Evolutionary conservation across 176 grass and related monocot genomes (phyloP), one percentile per base, ranked within the genome.

Genomic region (Zoysia japonica): DNA sequence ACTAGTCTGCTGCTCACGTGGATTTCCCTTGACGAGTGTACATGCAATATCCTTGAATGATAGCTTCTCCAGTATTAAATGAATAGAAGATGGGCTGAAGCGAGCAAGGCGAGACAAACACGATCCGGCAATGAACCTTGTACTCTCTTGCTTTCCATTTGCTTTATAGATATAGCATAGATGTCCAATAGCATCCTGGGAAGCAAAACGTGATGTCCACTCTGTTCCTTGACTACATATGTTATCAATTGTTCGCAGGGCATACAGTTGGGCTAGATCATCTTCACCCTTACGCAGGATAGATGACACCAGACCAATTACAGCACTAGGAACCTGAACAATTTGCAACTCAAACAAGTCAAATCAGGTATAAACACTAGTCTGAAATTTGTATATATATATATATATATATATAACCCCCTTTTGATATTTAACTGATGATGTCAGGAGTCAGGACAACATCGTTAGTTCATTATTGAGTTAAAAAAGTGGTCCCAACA

Each of bases 251-350:
- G 96, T 90, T 48, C 96, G 85, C 83, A 98, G 78, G 71, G 96
- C 96, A 87, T 99, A 99, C 56, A 99, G 75, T 59, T 99, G 96
- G 19, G 96, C 74, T 67, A 99, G 81, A 90, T 99, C 96, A 89
- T 99, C 92, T 87, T 99, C 96, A 11, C 96, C 96, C 69, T 90
- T 98, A 54, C 88, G 88, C 84, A 99, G 85, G 80, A 99, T 93
- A 71, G 96, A 99, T 81, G 92, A 93, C 51, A 98, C 86, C 47
- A 99, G 83, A 13, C 85, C 86, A 65, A 95, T 89, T 83, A 99
- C 90, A 65, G 92, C 84, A 95, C 86, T 95, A 76, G 96, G 90
- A 67, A 95, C 90, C 96, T 99, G 88, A 68, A 87, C 48, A 80
- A 62, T 69, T 78, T 79, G 10, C 52, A 75, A 75, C 5, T 60